phyloP scores from a whole-genome alignment of 192 early-diverging fungal genomes.

The Diversispora eburnea region DNA sequence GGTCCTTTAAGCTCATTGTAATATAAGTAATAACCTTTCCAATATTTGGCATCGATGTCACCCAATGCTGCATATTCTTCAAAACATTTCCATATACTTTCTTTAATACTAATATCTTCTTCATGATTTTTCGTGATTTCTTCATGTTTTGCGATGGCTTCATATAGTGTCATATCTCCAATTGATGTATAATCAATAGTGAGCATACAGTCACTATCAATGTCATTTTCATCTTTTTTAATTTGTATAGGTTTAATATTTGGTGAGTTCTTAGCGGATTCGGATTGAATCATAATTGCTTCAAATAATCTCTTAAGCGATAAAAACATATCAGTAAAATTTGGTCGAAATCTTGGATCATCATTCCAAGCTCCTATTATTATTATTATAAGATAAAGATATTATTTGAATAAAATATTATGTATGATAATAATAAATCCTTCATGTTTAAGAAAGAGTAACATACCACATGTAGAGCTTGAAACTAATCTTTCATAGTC shows the following conservation, averaged over 20 bases:
- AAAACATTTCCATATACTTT: neutral
- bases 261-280: too few relatives aligned
- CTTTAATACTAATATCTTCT: neutral
- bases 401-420: neutral
- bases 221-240: too few relatives aligned
- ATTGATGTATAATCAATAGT: neutral
- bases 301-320: neutral
- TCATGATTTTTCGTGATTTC: neutral
- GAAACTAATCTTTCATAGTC: neutral
- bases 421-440: too few relatives aligned
- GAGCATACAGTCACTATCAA: too few relatives aligned
- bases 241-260: too few relatives aligned
- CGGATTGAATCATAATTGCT: neutral
- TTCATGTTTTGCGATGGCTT: slow-evolving; percentile 8
- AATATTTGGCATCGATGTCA: slow-evolving; percentile 7
- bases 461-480: too few relatives aligned
- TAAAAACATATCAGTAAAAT: neutral
- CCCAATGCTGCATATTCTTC: neutral
- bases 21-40: slow-evolving; percentile 1
- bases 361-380: neutral
- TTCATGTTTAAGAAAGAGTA: too few relatives aligned
- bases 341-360: neutral
- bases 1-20: neutral
- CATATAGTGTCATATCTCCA: neutral
- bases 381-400: neutral